Evolutionary conservation across 257 asterid genomes (phyloP).

Genomic region (Capsicum rhomboideum): DNA sequence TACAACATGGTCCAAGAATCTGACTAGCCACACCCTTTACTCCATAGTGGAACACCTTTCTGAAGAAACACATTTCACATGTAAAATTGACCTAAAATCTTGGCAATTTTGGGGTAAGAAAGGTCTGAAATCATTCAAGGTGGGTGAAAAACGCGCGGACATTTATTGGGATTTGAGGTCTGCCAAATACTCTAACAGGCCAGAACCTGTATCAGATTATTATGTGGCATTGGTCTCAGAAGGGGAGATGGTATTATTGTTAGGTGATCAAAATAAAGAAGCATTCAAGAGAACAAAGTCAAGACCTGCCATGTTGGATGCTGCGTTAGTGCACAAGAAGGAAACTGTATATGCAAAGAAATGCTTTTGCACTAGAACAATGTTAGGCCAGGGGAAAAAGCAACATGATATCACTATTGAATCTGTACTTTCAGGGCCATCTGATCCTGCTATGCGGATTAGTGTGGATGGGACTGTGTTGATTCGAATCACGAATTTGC

Average conservation of each 20-base stretch:
- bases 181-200: slow-evolving; percentile 47
- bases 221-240: slow-evolving; percentile 62
- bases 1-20: slow-evolving; percentile 62
- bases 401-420: slow-evolving; percentile 68
- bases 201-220: slow-evolving; percentile 61
- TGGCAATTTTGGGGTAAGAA: slow-evolving; percentile 96
- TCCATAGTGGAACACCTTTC: slow-evolving; percentile 40
- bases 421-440: slow-evolving; percentile 32
- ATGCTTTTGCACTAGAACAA: slow-evolving; percentile 61
- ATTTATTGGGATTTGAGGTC: slow-evolving; percentile 75
- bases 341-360: slow-evolving; percentile 66
- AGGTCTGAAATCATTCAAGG: slow-evolving; percentile 56
- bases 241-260: slow-evolving; percentile 44
- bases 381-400: slow-evolving; percentile 46
- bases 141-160: slow-evolving; percentile 49
- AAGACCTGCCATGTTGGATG: slow-evolving; percentile 31
- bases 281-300: slow-evolving; percentile 56
- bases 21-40: slow-evolving; percentile 54
- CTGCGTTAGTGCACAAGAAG: slow-evolving; percentile 53
- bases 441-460: slow-evolving; percentile 81
- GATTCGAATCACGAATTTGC: slow-evolving; percentile 54
- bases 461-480: slow-evolving; percentile 64
- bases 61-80: slow-evolving; percentile 43
- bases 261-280: slow-evolving; percentile 68
- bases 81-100: slow-evolving; percentile 81